phyloP scores from a whole-genome alignment of 176 grass and related monocot genomes.

The Canna indica region DNA sequence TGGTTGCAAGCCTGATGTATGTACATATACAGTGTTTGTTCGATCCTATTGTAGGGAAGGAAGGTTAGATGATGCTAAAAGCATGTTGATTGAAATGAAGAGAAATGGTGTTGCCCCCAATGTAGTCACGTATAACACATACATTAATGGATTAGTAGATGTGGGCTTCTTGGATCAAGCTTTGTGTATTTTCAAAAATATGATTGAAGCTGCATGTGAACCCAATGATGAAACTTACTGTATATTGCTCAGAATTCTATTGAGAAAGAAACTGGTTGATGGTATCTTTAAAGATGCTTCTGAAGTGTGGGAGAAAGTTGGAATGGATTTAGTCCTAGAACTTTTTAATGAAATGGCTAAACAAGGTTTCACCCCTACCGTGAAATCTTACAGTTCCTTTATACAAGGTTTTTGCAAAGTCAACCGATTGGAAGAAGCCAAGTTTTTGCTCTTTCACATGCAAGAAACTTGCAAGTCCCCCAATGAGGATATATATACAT shows the following conservation, averaged over 20 bases:
- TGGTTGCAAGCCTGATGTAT: constrained; percentile 52
- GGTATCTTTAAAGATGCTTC: constrained; percentile 20
- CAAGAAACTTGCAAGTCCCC: constrained; percentile 36
- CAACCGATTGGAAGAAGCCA: constrained; percentile 63
- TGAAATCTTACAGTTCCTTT: constrained; percentile 37
- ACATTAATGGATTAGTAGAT: constrained; percentile 59
- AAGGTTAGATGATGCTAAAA: constrained; percentile 66
- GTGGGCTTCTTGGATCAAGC: constrained; percentile 37
- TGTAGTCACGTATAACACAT: constrained; percentile 63
- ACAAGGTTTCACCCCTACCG: constrained; percentile 25
- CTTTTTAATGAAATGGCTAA: constrained; percentile 47
- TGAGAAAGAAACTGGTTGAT: constrained; percentile 38
- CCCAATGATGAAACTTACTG: constrained; percentile 67
- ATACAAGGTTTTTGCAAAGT: constrained; percentile 56
- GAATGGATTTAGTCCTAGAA: constrained; percentile 29
- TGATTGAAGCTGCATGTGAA: constrained; percentile 43
- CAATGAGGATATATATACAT: constrained; percentile 56
- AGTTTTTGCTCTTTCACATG: constrained; percentile 41
- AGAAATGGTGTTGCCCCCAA: constrained; percentile 54
- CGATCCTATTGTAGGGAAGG: constrained; percentile 57
- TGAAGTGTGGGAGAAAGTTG: constrained; percentile 54
- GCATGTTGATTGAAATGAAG: constrained; percentile 43
- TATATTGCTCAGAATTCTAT: constrained; percentile 44
- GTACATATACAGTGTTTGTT: constrained; percentile 61
- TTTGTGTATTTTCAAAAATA: constrained; percentile 49